Percentiles rank a stretch among this genome's conserved stretches.
Conservation (phyloP, 108 stramenopile species). For the Cyclostephanos tholiformis region DNA sequence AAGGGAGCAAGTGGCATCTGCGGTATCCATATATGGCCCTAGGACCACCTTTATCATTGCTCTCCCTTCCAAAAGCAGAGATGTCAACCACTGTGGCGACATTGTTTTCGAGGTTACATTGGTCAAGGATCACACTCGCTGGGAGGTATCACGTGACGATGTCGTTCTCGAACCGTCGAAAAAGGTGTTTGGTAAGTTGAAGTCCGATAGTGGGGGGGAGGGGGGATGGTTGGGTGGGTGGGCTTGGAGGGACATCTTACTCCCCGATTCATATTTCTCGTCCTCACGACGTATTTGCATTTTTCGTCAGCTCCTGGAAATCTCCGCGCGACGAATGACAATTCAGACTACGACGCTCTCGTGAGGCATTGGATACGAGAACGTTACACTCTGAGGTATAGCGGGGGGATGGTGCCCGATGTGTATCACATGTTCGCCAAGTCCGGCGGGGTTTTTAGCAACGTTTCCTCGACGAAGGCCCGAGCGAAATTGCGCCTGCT, state of each 20-base stretch:
- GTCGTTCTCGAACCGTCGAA: constrained; percentile 52
- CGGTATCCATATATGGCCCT: constrained; percentile 90
- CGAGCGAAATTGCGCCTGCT: constrained; percentile 91
- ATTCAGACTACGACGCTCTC: constrained; percentile 82
- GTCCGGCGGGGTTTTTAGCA: constrained; percentile 86
- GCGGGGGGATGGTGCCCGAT: constrained; percentile 87
- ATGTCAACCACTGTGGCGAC: constrained; percentile 31
- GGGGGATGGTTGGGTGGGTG: background rate
- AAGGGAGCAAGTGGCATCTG: constrained; percentile 87
- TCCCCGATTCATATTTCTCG: background rate
- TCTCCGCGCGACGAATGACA: constrained; percentile 88
- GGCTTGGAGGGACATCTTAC: background rate
- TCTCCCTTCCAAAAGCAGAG: constrained; percentile 62
- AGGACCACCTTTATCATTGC: constrained; percentile 90
- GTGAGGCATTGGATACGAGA: constrained; percentile 89
- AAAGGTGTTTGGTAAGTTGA: constrained; percentile 59
- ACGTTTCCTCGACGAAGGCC: constrained; percentile 87
- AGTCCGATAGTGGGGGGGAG: background rate
- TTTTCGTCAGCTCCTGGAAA: constrained; percentile 81
- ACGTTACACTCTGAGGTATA: constrained; percentile 91
- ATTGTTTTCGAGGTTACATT: constrained; percentile 68
- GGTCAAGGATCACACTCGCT: constrained; percentile 53
- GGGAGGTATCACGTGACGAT: constrained; percentile 55
- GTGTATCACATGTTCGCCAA: constrained; percentile 89
- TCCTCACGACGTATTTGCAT: background rate